Conservation (phyloP, 2,329 filamentous ascomycete genomes). For the Stagonosporopsis vannaccii region DNA sequence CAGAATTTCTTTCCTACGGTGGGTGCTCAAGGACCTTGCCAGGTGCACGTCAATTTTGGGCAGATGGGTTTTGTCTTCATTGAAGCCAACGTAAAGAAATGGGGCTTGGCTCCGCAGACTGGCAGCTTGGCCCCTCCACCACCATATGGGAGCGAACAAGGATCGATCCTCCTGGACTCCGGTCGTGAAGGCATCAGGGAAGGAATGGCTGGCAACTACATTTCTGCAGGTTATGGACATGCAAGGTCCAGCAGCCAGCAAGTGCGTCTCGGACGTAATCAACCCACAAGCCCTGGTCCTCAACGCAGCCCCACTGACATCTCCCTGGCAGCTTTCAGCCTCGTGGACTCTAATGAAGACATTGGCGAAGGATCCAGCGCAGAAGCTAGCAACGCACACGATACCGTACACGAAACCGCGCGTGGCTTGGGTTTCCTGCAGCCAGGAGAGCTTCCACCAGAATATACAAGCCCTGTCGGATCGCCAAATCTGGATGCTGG, state of each 20-base stretch:
- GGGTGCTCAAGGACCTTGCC: conserved; percentile 92
- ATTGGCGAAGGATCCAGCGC: conserved; percentile 74
- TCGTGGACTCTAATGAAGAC: conserved; percentile 70
- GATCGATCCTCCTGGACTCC: conserved; percentile 91
- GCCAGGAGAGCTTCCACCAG: conserved; percentile 55
- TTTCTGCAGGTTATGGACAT: conserved; percentile 63
- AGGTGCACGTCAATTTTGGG: conserved; percentile 95
- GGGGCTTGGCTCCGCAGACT: conserved; percentile 95
- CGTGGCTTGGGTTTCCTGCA: conserved; percentile 47
- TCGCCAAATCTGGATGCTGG: conserved; percentile 61
- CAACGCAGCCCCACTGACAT: conserved; percentile 94
- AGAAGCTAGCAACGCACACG: conserved; percentile 25
- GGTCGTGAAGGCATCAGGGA: conserved; percentile 66
- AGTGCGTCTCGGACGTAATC: conserved; percentile 70
- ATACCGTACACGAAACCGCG: conserved; percentile 27
- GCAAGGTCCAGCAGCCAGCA: conserved; percentile 79
- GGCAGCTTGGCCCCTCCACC: conserved; percentile 94
- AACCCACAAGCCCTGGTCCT: conserved; percentile 85
- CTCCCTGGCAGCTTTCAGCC: conserved; percentile 84
- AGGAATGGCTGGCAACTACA: conserved; percentile 58
- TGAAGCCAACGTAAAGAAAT: conserved; percentile 99
- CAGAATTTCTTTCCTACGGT: conserved; percentile 98
- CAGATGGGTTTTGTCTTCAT: conserved; percentile 99
- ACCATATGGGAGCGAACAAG: conserved; percentile 95
- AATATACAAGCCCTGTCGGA: conserved; percentile 56